phyloP scores from a whole-genome alignment of 2,329 filamentous ascomycete genomes.

The Epichloe amarillans region DNA sequence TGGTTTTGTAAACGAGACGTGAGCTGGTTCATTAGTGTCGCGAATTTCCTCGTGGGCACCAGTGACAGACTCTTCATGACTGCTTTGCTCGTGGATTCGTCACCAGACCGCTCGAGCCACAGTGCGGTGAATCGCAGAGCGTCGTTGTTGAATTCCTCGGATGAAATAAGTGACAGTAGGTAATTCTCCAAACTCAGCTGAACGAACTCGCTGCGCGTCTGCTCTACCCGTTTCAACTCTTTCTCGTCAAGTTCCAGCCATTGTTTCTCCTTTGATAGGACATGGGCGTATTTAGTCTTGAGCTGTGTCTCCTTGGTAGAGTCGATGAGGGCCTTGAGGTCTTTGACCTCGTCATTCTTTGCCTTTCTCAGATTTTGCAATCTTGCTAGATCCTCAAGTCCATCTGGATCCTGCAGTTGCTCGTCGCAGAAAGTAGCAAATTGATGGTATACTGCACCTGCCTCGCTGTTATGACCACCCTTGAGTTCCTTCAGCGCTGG shows the following conservation, averaged over 20 bases:
- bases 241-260: constrained; percentile 87
- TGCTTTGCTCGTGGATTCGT: constrained; percentile 61
- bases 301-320: constrained; percentile 37
- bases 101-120: constrained; percentile 81
- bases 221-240: constrained; percentile 67
- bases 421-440: constrained; percentile 93
- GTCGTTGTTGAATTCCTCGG: constrained; percentile 80
- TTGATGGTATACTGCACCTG: constrained; percentile 82
- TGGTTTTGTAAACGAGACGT: constrained; percentile 78
- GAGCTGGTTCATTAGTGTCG: constrained; percentile 84
- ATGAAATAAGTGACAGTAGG: constrained; percentile 68
- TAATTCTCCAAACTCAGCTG: constrained; percentile 87
- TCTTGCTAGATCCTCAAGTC: constrained; percentile 70
- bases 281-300: constrained; percentile 42
- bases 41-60: constrained; percentile 87
- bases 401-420: constrained; percentile 77
- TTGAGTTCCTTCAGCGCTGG: constrained; percentile 74
- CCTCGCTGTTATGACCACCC: constrained; percentile 51
- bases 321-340: constrained; percentile 50
- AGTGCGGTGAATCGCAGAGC: constrained; percentile 83
- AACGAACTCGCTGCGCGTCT: constrained; percentile 71
- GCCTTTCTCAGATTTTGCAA: constrained; percentile 66
- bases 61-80: constrained; percentile 55
- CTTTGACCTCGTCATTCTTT: constrained; percentile 67
- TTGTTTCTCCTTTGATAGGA: constrained; percentile 60